Evolutionary conservation across 306 rosid species (phyloP).

Genomic region (Glycine soja): DNA sequence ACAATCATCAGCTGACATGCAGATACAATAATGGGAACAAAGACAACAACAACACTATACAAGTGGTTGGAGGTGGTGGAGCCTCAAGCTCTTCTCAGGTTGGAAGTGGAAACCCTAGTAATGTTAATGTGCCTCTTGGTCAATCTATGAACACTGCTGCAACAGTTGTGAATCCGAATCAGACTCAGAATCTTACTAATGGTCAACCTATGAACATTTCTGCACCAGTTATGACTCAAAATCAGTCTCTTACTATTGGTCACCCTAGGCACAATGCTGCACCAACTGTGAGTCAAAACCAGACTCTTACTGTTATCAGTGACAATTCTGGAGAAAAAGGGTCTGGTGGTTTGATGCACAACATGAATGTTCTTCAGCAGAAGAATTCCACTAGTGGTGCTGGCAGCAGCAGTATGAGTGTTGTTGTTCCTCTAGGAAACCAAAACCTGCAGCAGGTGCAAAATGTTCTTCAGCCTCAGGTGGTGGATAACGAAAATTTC

Average conservation of each 20-base stretch:
- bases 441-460: constrained; percentile 17
- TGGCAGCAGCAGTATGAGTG: neutral
- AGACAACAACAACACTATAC: neutral
- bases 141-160: neutral
- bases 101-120: neutral
- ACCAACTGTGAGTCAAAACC: too few relatives aligned
- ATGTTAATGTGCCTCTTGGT: neutral
- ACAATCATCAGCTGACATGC: neutral
- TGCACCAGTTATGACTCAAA: neutral
- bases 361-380: too few relatives aligned
- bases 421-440: neutral
- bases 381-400: too few relatives aligned
- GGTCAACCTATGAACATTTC: neutral
- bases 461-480: neutral
- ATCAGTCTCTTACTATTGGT: too few relatives aligned
- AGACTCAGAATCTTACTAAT: neutral
- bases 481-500: neutral
- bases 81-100: neutral
- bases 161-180: neutral
- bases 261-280: too few relatives aligned
- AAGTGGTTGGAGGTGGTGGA: constrained; percentile 15
- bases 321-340: neutral
- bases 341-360: neutral
- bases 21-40: too few relatives aligned
- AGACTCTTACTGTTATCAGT: neutral